These are phyloP conservation scores for Lenwebbia sp. DNA, from an alignment of 345 rosid species.

Conservation along the genomic window DNA sequence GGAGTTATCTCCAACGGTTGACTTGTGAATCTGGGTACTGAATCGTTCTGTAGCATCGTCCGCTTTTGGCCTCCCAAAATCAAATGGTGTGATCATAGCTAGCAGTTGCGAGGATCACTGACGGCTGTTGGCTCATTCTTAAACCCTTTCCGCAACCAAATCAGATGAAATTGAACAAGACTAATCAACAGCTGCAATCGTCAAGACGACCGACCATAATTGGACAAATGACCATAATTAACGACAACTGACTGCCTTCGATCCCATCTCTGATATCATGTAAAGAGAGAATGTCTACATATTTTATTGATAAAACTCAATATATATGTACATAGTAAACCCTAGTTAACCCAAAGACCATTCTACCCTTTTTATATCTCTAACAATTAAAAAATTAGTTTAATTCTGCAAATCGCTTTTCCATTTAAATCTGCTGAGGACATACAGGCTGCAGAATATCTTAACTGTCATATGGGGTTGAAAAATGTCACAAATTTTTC, in stretches of 20 bases:
- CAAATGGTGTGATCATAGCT: conserved; percentile 87
- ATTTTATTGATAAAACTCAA: too few species aligned
- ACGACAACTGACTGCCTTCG: background rate
- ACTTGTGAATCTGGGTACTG: conserved; percentile 92
- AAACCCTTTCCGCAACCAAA: background rate
- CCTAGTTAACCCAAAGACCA: too few species aligned
- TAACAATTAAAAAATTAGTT: background rate
- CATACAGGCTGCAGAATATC: background rate
- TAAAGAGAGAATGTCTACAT: too few species aligned
- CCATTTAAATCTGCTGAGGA: background rate
- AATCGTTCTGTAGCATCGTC: conserved; percentile 84
- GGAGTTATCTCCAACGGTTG: conserved; percentile 91
- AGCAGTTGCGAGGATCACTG: conserved; percentile 88
- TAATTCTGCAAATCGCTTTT: background rate
- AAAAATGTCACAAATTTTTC: background rate
- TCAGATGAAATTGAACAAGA: background rate
- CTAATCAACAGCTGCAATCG: background rate
- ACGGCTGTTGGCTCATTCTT: conserved; percentile 62
- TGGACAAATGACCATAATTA: background rate
- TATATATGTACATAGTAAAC: too few species aligned
- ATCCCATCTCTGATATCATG: background rate
- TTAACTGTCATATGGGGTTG: background rate
- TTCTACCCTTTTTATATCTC: too few species aligned
- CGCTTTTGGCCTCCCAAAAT: conserved; percentile 94
- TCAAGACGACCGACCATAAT: background rate